phyloP scores from a whole-genome alignment of 176 grass and related monocot species.

The Luzula sylvatica region DNA sequence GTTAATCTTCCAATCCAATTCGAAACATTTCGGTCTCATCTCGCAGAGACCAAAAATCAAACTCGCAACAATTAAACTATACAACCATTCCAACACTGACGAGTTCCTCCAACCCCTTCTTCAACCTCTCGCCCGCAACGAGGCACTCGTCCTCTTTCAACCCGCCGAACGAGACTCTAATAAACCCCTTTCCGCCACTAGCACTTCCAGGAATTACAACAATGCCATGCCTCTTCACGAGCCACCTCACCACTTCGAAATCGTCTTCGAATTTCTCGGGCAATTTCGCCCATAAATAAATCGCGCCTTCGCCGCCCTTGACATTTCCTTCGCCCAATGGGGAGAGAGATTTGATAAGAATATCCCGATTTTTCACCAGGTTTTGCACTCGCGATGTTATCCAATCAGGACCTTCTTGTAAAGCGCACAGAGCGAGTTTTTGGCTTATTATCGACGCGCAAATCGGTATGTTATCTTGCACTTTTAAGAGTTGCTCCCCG shows the following conservation, averaged over 20 bases:
- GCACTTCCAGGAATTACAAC: slow-evolving; percentile 71
- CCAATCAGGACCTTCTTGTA: slow-evolving; percentile 68
- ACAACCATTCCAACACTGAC: slow-evolving; percentile 67
- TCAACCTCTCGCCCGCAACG: slow-evolving; percentile 52
- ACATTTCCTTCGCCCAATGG: slow-evolving; percentile 61
- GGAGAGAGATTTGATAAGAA: slow-evolving; percentile 55
- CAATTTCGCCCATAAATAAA: slow-evolving; percentile 94
- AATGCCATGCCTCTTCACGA: slow-evolving; percentile 58
- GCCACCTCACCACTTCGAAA: slow-evolving; percentile 79
- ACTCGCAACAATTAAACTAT: neutral
- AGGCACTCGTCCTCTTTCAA: slow-evolving; percentile 52
- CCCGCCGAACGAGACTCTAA: slow-evolving; percentile 81
- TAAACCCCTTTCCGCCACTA: slow-evolving; percentile 48
- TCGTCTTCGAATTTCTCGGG: slow-evolving; percentile 62
- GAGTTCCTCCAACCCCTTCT: slow-evolving; percentile 55
- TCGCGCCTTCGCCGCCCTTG: slow-evolving; percentile 81
- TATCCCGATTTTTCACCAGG: slow-evolving; percentile 58
- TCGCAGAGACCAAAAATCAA: neutral
- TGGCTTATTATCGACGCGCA: slow-evolving; percentile 88
- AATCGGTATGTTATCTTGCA: slow-evolving; percentile 96
- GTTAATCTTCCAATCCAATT: neutral
- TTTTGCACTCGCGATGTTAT: slow-evolving; percentile 57
- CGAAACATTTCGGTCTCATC: neutral
- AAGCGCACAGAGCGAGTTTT: slow-evolving; percentile 59
- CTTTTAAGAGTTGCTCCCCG: slow-evolving; percentile 79